Evolutionary conservation across 177 flowering plant genomes (phyloP), one percentile per base, ranked within the genome.

Genomic region (Vitis hybrid): DNA sequence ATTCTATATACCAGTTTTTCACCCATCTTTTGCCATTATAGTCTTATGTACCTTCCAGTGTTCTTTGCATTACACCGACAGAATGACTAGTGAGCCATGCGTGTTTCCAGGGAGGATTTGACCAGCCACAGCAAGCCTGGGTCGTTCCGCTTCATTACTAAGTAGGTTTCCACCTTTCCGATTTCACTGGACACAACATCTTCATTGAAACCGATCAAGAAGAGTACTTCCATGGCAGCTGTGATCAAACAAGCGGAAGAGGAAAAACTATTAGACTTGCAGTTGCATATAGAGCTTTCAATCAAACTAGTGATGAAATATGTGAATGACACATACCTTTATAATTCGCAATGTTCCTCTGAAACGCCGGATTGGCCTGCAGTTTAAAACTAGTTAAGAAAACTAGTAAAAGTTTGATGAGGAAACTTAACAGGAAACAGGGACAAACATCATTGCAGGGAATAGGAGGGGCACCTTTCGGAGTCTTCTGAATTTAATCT

Each of bases 121-220:
- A 88, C 99, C 52, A 95, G 96, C 98, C 99, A 95, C 72, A 90
- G 74, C 55, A 93, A 73, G 56, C 93, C 99, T 1, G 94, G 98
- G 71, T 93, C 99, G 60, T 89, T 85, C 65, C 97, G 84, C 79
- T 88, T 93, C 77, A 95, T 57, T 66, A 91, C 91, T 70, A 95
- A 65, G 65, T 81, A 93, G 9, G 89, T 75, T 72, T 91, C 97
- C 4, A 73, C 69, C 61, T 71, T 84, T 33, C 97, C 97, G 9
- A 79, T 69, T 62, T 84, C 89, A 33, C 84, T 86, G 1, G 20
- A 60, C 14, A 83, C 74, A 11, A 79, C 71, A 55, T 93, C 93
- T 79, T 93, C 98, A 22, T 10, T 69, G 74, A 95, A 95, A 39
- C 99, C 98, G 63, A 91, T 73, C 81, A 89, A 64, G 19, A 57